Percentiles rank a stretch among this genome's conserved stretches.
phyloP scores from a whole-genome alignment of 768 basidiomycete genomes.

The Cubamyces lactineus region DNA sequence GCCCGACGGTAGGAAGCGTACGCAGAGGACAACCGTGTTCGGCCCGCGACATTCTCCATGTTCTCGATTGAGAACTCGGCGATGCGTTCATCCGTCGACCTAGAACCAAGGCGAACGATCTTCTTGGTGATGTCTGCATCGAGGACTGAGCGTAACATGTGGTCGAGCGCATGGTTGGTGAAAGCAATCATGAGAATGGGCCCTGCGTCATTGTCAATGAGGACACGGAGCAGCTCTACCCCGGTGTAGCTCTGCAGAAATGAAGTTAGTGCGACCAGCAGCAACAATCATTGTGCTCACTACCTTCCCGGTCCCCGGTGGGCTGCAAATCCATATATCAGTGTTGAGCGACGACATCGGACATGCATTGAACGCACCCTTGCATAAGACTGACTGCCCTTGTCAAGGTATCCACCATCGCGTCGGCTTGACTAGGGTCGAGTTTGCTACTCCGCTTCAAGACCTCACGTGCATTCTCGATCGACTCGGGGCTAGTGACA shows the following conservation, averaged over 20 bases:
- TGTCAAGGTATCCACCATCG: constrained; percentile 61
- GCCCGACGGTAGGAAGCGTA: constrained; percentile 34
- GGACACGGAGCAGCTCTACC: constrained; percentile 66
- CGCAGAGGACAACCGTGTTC: constrained; percentile 42
- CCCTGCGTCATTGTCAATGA: constrained; percentile 53
- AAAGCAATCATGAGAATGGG: constrained; percentile 53
- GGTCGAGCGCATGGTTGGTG: constrained; percentile 82
- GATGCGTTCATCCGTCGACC: constrained; percentile 62
- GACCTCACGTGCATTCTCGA: constrained; percentile 46
- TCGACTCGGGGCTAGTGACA: constrained; percentile 38
- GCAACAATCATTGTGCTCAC: background rate
- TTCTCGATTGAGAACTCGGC: constrained; percentile 61
- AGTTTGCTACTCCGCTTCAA: constrained; percentile 53
- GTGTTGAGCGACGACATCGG: too few species aligned
- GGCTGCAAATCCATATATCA: constrained; percentile 41
- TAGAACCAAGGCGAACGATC: constrained; percentile 69
- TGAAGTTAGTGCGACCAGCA: too few species aligned
- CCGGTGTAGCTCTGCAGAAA: constrained; percentile 61
- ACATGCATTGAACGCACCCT: constrained; percentile 46
- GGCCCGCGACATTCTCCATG: constrained; percentile 49
- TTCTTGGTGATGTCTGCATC: constrained; percentile 64
- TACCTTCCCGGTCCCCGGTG: constrained; percentile 81
- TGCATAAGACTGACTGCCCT: constrained; percentile 70
- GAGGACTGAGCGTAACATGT: constrained; percentile 65
- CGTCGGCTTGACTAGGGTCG: constrained; percentile 72